A percentile compares a stretch with the other conserved stretches of the same genome.
These are phyloP conservation scores for Friedmanniomyces endolithicus DNA, from an alignment of 495 filamentous ascomycete genomes.

Conservation along the genomic window DNA sequence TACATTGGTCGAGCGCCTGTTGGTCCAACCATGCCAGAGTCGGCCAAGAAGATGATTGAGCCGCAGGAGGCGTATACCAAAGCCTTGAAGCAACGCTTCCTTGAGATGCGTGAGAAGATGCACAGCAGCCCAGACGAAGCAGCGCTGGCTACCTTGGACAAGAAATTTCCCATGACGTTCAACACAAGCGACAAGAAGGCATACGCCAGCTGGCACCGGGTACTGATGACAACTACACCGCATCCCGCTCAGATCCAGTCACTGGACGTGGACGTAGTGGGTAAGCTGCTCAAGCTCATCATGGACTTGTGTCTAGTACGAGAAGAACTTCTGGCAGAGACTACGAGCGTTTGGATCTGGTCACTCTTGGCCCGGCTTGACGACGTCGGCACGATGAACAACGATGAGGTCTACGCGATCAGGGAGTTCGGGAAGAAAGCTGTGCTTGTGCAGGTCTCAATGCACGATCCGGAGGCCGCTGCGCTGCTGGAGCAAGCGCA, in stretches of 20 bases:
- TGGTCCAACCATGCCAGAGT: conserved; percentile 9
- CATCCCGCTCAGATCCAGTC: conserved; percentile 53
- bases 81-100: conserved; percentile 13
- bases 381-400: conserved; percentile 44
- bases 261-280: conserved; percentile 50
- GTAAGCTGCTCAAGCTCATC: conserved; percentile 40
- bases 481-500: conserved; percentile 17
- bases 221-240: conserved; percentile 46
- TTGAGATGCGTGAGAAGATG: conserved; percentile 45
- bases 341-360: conserved; percentile 51
- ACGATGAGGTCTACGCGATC: conserved; percentile 44
- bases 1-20: conserved; percentile 44
- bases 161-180: conserved; percentile 45
- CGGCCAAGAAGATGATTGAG: neutral
- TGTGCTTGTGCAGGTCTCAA: conserved; percentile 27
- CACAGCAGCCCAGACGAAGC: conserved; percentile 40
- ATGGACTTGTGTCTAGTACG: conserved; percentile 36
- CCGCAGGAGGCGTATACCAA: conserved; percentile 14
- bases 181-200: conserved; percentile 25
- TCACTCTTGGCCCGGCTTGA: conserved; percentile 45
- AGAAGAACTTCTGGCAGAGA: conserved; percentile 34
- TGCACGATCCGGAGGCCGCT: conserved; percentile 22
- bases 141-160: conserved; percentile 40
- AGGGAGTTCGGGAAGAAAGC: conserved; percentile 50
- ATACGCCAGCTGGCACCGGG: conserved; percentile 39